These are phyloP conservation scores for Samsoniella hepiali DNA, from an alignment of 2,329 filamentous ascomycete genomes.

Conservation along the genomic window DNA sequence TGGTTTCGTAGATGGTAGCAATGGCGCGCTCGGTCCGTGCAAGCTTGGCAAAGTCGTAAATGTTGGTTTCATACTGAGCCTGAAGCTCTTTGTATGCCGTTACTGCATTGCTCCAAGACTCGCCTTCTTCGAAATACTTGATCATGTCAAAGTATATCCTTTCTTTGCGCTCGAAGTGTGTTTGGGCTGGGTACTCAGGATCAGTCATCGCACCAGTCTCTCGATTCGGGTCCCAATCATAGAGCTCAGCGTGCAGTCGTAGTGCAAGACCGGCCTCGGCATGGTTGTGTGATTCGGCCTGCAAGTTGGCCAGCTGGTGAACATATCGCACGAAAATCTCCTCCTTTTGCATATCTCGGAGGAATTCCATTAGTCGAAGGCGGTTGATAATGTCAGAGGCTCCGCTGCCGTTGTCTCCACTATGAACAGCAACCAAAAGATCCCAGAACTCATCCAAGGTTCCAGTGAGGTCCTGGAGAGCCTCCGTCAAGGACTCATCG, in stretches of 20 bases:
- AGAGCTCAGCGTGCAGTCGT: constrained; percentile 85
- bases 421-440: constrained; percentile 84
- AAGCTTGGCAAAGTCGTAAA: constrained; percentile 89
- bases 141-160: constrained; percentile 92
- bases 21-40: constrained; percentile 86
- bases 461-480: constrained; percentile 73
- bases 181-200: constrained; percentile 77
- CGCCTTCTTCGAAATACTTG: constrained; percentile 89
- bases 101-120: constrained; percentile 86
- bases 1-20: constrained; percentile 85
- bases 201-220: constrained; percentile 65
- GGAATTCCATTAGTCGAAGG: constrained; percentile 88
- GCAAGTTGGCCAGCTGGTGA: constrained; percentile 79
- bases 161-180: constrained; percentile 89
- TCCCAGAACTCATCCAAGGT: constrained; percentile 90
- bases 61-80: constrained; percentile 82
- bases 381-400: constrained; percentile 83
- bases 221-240: constrained; percentile 79
- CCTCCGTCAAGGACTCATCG: constrained; percentile 71
- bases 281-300: constrained; percentile 71
- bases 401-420: constrained; percentile 68
- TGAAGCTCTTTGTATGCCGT: constrained; percentile 88
- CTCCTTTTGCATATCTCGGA: constrained; percentile 94
- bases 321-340: constrained; percentile 96
- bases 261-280: constrained; percentile 87